Evolutionary conservation across 805 yeast species (phyloP).

Genomic region (Debaryomyces hansenii): DNA sequence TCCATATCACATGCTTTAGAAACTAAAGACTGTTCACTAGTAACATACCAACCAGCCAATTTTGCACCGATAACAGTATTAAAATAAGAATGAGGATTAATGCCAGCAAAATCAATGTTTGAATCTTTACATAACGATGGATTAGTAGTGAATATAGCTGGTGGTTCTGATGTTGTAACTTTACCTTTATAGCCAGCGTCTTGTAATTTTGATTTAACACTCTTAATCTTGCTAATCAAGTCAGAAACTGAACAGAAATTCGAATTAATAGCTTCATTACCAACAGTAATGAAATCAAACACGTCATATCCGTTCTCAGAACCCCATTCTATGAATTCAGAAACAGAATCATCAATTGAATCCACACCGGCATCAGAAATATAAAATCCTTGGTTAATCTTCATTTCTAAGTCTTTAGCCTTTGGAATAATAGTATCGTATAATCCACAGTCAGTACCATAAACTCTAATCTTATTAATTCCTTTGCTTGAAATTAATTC

Average conservation of each 20-base stretch:
- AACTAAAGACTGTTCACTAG: constrained; percentile 59
- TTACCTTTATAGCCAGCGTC: constrained; percentile 75
- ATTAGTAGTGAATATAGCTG: constrained; percentile 62
- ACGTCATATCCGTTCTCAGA: constrained; percentile 62
- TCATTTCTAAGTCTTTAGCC: constrained; percentile 58
- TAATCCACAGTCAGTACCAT: constrained; percentile 85
- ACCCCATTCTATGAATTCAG: constrained; percentile 49
- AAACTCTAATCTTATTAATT: constrained; percentile 67
- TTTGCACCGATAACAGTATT: constrained; percentile 60
- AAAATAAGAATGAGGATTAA: constrained; percentile 87
- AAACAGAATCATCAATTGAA: constrained; percentile 63
- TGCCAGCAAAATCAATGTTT: constrained; percentile 78
- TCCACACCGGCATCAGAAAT: constrained; percentile 62
- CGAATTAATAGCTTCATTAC: constrained; percentile 81
- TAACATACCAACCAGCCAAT: constrained; percentile 69
- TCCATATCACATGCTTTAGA: constrained; percentile 55
- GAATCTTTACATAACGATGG: constrained; percentile 70
- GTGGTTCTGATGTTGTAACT: constrained; percentile 87
- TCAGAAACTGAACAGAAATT: constrained; percentile 61
- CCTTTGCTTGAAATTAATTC: constrained; percentile 57
- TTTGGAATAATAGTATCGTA: constrained; percentile 64
- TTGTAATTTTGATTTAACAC: constrained; percentile 58
- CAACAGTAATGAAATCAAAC: constrained; percentile 77
- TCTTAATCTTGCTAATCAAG: constrained; percentile 61
- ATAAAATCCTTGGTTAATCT: constrained; percentile 88